A percentile compares a stretch with the other conserved stretches of the same genome.
Conservation (phyloP, 257 asterid species). For the Nemophila menziesii region DNA sequence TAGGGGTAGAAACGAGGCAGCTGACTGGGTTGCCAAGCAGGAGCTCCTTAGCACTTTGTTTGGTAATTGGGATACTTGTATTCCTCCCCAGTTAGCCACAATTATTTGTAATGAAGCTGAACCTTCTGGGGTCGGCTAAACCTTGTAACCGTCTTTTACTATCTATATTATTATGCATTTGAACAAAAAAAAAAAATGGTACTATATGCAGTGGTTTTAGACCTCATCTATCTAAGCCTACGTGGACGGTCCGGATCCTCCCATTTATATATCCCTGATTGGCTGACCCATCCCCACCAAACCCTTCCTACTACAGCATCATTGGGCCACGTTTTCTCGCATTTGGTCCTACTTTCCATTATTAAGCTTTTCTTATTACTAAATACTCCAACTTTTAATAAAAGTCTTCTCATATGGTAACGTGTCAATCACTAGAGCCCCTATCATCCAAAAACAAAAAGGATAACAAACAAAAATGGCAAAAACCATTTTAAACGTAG, state of each 20-base stretch:
- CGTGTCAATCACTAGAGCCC: conserved; percentile 8
- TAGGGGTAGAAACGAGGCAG: too few species aligned
- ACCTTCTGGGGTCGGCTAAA: too few species aligned
- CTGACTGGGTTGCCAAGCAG: too few species aligned
- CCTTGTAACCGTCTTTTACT: too few species aligned
- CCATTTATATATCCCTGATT: conserved; percentile 22
- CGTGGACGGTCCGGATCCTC: conserved; percentile 26
- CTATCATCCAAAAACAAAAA: background rate
- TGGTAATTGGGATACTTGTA: too few species aligned
- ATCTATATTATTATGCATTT: too few species aligned
- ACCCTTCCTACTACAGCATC: conserved; percentile 19
- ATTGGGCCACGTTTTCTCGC: conserved; percentile 33
- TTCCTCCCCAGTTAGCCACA: too few species aligned
- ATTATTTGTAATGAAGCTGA: too few species aligned
- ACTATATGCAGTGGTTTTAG: background rate
- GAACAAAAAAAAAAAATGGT: too few species aligned
- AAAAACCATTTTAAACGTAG: too few species aligned
- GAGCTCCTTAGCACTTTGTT: too few species aligned
- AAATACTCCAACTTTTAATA: background rate
- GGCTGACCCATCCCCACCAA: conserved; percentile 25
- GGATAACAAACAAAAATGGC: background rate
- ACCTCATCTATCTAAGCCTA: conserved; percentile 6
- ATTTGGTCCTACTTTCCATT: conserved; percentile 26
- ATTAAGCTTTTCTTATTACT: conserved; percentile 6
- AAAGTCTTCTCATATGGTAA: conserved; percentile 11